Conservation (phyloP, 371 early-diverging fungal genomes). For the Mortierella polycephala region DNA sequence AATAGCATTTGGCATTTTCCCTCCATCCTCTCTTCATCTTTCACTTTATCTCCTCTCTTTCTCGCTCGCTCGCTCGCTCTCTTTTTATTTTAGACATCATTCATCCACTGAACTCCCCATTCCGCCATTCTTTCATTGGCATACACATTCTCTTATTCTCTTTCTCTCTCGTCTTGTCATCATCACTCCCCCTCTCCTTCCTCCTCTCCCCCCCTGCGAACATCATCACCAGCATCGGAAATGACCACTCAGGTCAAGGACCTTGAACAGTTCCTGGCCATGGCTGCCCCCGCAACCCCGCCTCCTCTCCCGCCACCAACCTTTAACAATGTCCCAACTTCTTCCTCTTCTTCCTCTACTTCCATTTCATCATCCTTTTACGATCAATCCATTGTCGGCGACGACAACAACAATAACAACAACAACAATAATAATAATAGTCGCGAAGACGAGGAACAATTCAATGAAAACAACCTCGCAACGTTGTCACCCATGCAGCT, state of each 20-base stretch:
- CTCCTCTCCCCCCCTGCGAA: background rate
- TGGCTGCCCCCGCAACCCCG: conserved; percentile 2
- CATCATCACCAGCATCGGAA: background rate
- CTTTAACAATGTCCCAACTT: too few relatives aligned
- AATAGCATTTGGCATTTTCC: too few relatives aligned
- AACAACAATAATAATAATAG: background rate
- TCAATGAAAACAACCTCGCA: background rate
- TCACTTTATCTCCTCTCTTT: too few relatives aligned
- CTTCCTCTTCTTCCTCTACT: background rate
- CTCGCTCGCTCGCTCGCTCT: too few relatives aligned
- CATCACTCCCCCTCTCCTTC: background rate
- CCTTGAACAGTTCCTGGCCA: conserved; percentile 15
- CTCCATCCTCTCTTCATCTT: too few relatives aligned
- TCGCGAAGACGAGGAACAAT: background rate
- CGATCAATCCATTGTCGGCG: conserved; percentile 1
- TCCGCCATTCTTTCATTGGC: too few relatives aligned
- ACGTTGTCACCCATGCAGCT: conserved; percentile 24
- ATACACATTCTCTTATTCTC: too few relatives aligned
- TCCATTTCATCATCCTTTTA: conserved; percentile 1
- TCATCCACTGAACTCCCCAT: too few relatives aligned
- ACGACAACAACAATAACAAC: background rate
- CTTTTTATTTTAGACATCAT: too few relatives aligned
- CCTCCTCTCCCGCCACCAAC: conserved; percentile 1
- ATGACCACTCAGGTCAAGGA: conserved; percentile 25
- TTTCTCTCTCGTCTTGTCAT: background rate